A percentile compares a stretch with the other conserved stretches of the same genome.
phyloP scores from a whole-genome alignment of 495 filamentous ascomycete species.

The Hypoxylon lienhwacheense region DNA sequence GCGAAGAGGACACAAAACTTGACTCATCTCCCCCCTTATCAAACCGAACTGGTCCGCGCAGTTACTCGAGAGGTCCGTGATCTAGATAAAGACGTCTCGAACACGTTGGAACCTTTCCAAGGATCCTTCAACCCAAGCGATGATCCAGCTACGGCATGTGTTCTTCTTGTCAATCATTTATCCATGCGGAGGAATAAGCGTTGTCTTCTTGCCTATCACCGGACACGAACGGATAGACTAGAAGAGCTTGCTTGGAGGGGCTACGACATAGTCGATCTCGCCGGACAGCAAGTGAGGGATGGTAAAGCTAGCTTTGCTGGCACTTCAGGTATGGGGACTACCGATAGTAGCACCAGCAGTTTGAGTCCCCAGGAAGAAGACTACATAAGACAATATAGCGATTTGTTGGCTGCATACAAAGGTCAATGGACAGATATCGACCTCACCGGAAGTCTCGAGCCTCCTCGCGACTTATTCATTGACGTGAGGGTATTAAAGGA shows the following conservation, averaged over 20 bases:
- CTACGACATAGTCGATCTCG: constrained; percentile 66
- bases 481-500: constrained; percentile 96
- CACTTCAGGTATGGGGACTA: constrained; percentile 39
- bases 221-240: constrained; percentile 83
- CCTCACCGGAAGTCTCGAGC: constrained; percentile 91
- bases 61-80: constrained; percentile 92
- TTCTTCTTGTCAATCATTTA: constrained; percentile 88
- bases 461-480: constrained; percentile 93
- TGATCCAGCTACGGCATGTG: constrained; percentile 82
- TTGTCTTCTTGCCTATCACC: constrained; percentile 92
- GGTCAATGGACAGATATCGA: constrained; percentile 99
- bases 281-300: constrained; percentile 44
- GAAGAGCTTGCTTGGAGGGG: constrained; percentile 95
- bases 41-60: constrained; percentile 85
- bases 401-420: constrained; percentile 93
- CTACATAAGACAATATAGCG: constrained; percentile 86
- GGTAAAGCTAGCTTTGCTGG: constrained; percentile 35
- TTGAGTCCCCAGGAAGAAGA: constrained; percentile 97
- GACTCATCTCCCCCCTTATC: constrained; percentile 85
- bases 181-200: constrained; percentile 96
- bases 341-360: constrained; percentile 62
- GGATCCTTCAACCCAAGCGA: constrained; percentile 82
- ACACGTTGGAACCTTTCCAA: constrained; percentile 77
- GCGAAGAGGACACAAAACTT: constrained; percentile 94
- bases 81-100: constrained; percentile 83